Conservation (phyloP, 495 filamentous ascomycete species). For the Geoglossum glabrum region DNA sequence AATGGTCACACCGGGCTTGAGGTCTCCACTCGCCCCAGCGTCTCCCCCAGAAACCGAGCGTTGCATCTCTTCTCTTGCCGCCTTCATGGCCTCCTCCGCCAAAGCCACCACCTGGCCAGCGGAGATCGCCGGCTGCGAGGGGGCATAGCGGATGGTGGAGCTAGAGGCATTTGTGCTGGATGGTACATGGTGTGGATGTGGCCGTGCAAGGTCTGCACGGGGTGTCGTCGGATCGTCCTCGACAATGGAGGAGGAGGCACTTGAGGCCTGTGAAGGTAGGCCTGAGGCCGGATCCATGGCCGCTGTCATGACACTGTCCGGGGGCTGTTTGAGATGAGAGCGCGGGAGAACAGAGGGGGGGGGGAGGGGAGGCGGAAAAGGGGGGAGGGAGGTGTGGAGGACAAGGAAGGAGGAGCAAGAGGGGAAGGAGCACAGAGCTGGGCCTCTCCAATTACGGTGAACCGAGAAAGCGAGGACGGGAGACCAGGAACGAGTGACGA, state of each 20-base stretch:
- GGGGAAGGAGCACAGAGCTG: background rate
- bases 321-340: background rate
- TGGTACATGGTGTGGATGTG: background rate
- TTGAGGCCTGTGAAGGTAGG: background rate
- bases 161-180: background rate
- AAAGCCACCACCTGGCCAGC: constrained; percentile 30
- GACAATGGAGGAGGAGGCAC: background rate
- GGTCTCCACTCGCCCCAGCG: constrained; percentile 33
- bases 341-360: background rate
- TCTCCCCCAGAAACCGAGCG: constrained; percentile 45
- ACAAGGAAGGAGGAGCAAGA: too few relatives aligned
- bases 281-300: background rate
- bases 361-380: background rate
- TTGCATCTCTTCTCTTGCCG: constrained; percentile 46
- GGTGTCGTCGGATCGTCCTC: background rate
- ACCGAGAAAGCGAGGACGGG: background rate
- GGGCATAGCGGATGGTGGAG: background rate
- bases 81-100: constrained; percentile 43
- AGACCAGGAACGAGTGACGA: background rate
- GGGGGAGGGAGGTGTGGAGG: background rate
- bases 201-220: background rate
- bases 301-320: background rate
- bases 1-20: constrained; percentile 67
- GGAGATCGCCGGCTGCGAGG: background rate
- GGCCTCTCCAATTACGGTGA: background rate